A percentile compares a stretch with the other conserved stretches of the same genome.
phyloP scores from a whole-genome alignment of 495 filamentous ascomycete genomes.

The Penicillium flavigenum region DNA sequence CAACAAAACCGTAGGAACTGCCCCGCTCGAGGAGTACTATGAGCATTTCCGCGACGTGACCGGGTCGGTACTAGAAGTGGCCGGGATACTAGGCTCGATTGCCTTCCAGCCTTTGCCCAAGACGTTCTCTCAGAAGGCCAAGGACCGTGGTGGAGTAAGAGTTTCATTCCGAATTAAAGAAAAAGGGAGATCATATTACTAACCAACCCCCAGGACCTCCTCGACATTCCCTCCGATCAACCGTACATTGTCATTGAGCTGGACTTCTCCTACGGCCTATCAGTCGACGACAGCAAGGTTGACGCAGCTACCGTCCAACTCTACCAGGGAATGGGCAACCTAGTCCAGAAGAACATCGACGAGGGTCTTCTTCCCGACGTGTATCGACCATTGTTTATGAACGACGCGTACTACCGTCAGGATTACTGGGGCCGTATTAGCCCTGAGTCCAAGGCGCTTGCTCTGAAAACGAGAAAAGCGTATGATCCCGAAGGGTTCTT shows the following conservation, averaged over 20 bases:
- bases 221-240: slow-evolving; percentile 49
- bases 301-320: slow-evolving; percentile 49
- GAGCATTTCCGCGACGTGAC: slow-evolving; percentile 53
- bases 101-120: slow-evolving; percentile 59
- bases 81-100: slow-evolving; percentile 51
- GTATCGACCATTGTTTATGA: slow-evolving; percentile 60
- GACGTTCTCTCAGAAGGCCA: slow-evolving; percentile 46
- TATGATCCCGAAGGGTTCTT: slow-evolving; percentile 60
- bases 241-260: slow-evolving; percentile 59
- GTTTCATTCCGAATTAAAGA: neutral
- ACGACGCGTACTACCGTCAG: slow-evolving; percentile 56
- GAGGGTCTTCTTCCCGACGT: slow-evolving; percentile 48
- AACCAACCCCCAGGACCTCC: slow-evolving; percentile 42
- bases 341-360: slow-evolving; percentile 40
- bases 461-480: slow-evolving; percentile 39
- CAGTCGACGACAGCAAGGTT: slow-evolving; percentile 46
- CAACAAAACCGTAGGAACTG: slow-evolving; percentile 35
- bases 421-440: slow-evolving; percentile 59
- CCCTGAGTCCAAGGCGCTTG: slow-evolving; percentile 42
- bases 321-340: slow-evolving; percentile 32
- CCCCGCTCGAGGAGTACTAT: slow-evolving; percentile 48
- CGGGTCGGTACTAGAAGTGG: slow-evolving; percentile 41
- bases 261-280: slow-evolving; percentile 51
- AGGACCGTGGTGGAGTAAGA: slow-evolving; percentile 46
- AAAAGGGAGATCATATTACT: neutral